Base-by-base conservation (phyloP, 192 early-diverging fungal species). In the Gaertneriomyces sp. region DNA sequence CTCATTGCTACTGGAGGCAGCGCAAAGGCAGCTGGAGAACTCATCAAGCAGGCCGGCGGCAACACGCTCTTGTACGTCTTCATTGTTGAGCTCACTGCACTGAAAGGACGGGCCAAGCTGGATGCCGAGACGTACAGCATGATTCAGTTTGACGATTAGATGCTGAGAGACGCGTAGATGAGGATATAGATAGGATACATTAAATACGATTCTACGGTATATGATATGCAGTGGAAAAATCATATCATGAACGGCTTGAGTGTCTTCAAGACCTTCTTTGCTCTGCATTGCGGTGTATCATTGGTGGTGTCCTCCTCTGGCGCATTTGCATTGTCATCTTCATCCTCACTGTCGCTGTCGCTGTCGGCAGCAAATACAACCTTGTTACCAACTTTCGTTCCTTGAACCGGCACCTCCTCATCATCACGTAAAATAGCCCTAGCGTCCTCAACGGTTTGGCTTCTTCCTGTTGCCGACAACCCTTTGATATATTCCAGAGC, bases 111-210 rank as follows among this genome's bases (percentile, higher is more conserved):
- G 19, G 78, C 85, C 61, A 74, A 76, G 61, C 85, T 99, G 65
- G 80, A 87, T 55, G 94, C 91, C 6, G 93, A 93, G 7, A 79
- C 89, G 44, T 98, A 95, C 76, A 87, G 91, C 42, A 77, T 98
- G 56, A 83, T 99, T 61, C 80, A 93, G 58, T 77, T 79, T 54
- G 81, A 83, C 63, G 78, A 83, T 67, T 83, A 73, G 68, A 72
- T 33, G 25, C 25, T 33, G 25, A 33, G 25, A 33, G 25, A 33
- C 25, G 25, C 25, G 25, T 66, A 33, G 25, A 33, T 2, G 25
- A 33, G 25, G 25, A 33, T 33, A 33, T 33, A 33, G 25, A 33
- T 33, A 33, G 25, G 25, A 33, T 33, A 2, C 25, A 33, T 33
- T 33, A 33, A 33, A 33, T 33, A 33, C 25, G 25, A 33, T 33